Conservation (phyloP, 768 basidiomycete species). For the Boletus coccyginus region DNA sequence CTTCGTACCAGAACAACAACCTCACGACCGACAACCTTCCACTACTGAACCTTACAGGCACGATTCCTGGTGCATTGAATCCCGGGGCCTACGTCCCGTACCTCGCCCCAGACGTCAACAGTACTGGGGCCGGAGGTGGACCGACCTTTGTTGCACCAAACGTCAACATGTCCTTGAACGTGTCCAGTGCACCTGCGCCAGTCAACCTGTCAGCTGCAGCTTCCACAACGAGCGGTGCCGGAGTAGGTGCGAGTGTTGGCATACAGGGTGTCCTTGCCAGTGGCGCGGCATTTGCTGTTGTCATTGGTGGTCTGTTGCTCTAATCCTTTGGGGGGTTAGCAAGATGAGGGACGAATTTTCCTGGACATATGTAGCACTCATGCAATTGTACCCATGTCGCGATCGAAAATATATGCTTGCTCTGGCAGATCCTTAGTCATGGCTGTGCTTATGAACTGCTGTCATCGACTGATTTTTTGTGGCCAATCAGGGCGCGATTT, state of each 20-base stretch:
- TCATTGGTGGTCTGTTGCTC: slow-evolving; percentile 7
- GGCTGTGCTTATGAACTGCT: slow-evolving; percentile 8
- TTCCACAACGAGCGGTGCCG: slow-evolving; percentile 2
- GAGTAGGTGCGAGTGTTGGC: neutral
- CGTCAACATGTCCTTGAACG: slow-evolving; percentile 35
- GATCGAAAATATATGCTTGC: too few relatives aligned
- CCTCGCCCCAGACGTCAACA: slow-evolving; percentile 40
- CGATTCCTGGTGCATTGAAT: slow-evolving; percentile 45
- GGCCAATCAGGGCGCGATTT: slow-evolving; percentile 18
- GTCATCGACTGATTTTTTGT: slow-evolving; percentile 25
- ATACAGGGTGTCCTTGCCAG: slow-evolving; percentile 3
- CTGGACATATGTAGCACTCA: too few relatives aligned
- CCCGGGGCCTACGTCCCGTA: slow-evolving; percentile 40
- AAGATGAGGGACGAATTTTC: neutral
- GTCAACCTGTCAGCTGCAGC: slow-evolving; percentile 36
- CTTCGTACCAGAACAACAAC: slow-evolving; percentile 42
- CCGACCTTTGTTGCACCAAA: slow-evolving; percentile 36
- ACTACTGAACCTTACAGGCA: slow-evolving; percentile 40
- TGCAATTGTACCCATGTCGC: too few relatives aligned
- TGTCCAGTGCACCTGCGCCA: slow-evolving; percentile 34
- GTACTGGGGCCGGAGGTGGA: slow-evolving; percentile 42
- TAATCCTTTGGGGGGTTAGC: neutral
- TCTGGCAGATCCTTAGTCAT: neutral
- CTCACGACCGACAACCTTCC: slow-evolving; percentile 30
- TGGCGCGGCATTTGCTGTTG: slow-evolving; percentile 3